Base-by-base conservation (phyloP, 2,329 filamentous ascomycete species). In the Cytospora piceicola region DNA sequence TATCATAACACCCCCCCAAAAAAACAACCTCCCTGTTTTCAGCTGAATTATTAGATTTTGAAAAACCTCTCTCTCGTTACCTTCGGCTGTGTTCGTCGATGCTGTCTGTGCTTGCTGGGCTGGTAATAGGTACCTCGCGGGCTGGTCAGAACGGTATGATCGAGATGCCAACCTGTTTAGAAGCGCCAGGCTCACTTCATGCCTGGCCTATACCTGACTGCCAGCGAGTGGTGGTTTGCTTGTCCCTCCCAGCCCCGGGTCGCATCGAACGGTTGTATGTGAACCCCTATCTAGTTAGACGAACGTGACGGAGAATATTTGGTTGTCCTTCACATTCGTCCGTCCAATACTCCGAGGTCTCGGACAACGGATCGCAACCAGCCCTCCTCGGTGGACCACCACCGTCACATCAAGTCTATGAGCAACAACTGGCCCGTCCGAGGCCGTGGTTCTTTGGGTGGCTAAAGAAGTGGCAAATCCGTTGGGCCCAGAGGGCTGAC, bases 1-100 rank as follows among this genome's bases (percentile, higher is more conserved):
- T 66, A 66, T 63, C 55, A 63, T 66, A 59, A 34, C 53, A 63
- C 64, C 52, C 64, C 52, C 60, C 51, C 34, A 59, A 63, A 66
- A 66, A 12, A 49, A 24, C n/a, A 49, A 24, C n/a, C 46, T 24
- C 15, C 46, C 46, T 49, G 46, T 49, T 49, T 49, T 49, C n/a
- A 49, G 59, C 61, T 53, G 64, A 59, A 66, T 65, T 63, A 34
- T 58, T 63, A 63, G 59, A 66, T 63, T 58, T 63, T 34, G 27
- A 61, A 30, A n/a, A 39, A 24, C 15, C 46, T 20, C 14, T 20
- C 42, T 24, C 1, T 49, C 6, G 15, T 2, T 22, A 11, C 11
- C 15, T 22, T 4, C 5, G n/a, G n/a, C 2, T 49, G 0, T 12
- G 7, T 49, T 20, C 46, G 3, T 24, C 4, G 46, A 49, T 24